Evolutionary conservation across 371 early-diverging fungal species (phyloP).

Genomic region (Actinomortierella wolfii): DNA sequence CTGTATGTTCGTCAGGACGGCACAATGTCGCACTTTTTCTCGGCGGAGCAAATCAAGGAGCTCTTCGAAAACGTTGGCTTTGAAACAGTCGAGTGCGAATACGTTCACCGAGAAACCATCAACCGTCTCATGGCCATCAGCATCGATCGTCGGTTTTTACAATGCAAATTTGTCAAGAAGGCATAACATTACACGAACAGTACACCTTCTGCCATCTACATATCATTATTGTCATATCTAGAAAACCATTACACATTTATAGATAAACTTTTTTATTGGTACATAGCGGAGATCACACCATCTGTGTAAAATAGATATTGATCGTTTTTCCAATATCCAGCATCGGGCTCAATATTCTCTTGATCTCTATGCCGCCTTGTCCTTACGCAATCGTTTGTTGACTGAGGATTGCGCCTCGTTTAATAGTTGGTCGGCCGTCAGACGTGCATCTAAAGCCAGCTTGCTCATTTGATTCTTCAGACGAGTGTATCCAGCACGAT

Average conservation of each 20-base stretch:
- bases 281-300: too few relatives aligned
- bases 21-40: constrained; percentile 72
- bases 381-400: constrained; percentile 18
- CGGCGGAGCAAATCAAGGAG: constrained; percentile 54
- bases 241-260: too few relatives aligned
- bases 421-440: constrained; percentile 43
- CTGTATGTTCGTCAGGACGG: constrained; percentile 93
- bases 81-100: constrained; percentile 68
- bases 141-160: constrained; percentile 88
- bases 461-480: constrained; percentile 57
- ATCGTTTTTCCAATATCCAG: too few relatives aligned
- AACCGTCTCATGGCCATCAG: constrained; percentile 78
- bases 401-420: constrained; percentile 27
- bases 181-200: constrained; percentile 5
- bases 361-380: constrained; percentile 18
- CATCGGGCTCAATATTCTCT: too few relatives aligned
- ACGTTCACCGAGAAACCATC: constrained; percentile 79
- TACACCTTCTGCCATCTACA: too few relatives aligned
- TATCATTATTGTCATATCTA: too few relatives aligned
- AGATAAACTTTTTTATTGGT: too few relatives aligned
- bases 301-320: too few relatives aligned
- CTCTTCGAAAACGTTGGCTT: constrained; percentile 74
- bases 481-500: constrained; percentile 41
- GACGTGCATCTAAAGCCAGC: constrained; percentile 52
- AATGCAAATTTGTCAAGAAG: constrained; percentile 76